These are phyloP conservation scores for Candida labiduridarum DNA, from an alignment of 1,139 yeast genomes.

Conservation along the genomic window DNA sequence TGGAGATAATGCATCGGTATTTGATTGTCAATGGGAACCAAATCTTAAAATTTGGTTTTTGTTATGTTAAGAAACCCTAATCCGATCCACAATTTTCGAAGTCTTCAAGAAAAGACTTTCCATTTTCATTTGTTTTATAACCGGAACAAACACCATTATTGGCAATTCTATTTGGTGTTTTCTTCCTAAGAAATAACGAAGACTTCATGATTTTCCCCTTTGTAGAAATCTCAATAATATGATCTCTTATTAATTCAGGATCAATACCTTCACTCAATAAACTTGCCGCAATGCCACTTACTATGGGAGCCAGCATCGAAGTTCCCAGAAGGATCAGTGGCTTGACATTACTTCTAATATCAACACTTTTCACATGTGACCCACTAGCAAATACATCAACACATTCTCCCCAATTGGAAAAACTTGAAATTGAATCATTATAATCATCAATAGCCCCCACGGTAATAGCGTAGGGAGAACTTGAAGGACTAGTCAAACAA, in stretches of 20 bases:
- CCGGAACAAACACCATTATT: slow-evolving; percentile 26
- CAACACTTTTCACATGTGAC: slow-evolving; percentile 56
- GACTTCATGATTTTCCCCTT: slow-evolving; percentile 36
- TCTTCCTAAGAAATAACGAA: slow-evolving; percentile 29
- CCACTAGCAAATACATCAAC: slow-evolving; percentile 87
- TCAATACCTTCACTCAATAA: slow-evolving; percentile 59
- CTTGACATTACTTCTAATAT: slow-evolving; percentile 18
- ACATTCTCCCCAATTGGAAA: slow-evolving; percentile 87
- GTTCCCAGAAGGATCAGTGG: slow-evolving; percentile 71
- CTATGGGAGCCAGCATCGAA: slow-evolving; percentile 84
- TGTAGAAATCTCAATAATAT: slow-evolving; percentile 38
- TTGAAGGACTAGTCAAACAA: slow-evolving; percentile 78
- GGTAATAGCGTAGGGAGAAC: slow-evolving; percentile 68
- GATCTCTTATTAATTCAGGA: slow-evolving; percentile 39
- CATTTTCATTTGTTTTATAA: slow-evolving; percentile 5
- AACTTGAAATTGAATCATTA: slow-evolving; percentile 66
- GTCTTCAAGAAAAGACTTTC: not conserved
- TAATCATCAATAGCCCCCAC: slow-evolving; percentile 86
- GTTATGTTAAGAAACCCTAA: not conserved
- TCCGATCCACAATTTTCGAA: not conserved
- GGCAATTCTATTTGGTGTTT: slow-evolving; percentile 44
- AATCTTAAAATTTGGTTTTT: not conserved
- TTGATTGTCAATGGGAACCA: too few species aligned
- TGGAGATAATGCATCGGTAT: too few species aligned
- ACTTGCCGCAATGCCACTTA: slow-evolving; percentile 72